These are phyloP conservation scores for Hypomontagnella submonticulosa DNA, from an alignment of 495 filamentous ascomycete genomes.

Conservation along the genomic window DNA sequence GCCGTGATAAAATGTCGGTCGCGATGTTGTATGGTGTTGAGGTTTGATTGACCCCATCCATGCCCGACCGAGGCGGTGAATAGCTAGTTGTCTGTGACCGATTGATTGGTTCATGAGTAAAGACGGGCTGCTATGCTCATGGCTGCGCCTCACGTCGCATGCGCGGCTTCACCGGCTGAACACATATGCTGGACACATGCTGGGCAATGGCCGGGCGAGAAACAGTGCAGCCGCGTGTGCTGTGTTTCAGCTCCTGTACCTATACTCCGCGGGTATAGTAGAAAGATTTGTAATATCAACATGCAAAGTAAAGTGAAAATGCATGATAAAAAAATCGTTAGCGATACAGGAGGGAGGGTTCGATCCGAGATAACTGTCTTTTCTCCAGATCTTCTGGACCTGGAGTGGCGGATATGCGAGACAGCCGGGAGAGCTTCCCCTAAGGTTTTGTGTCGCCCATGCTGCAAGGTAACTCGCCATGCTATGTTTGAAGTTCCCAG, in stretches of 20 bases:
- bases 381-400: constrained; percentile 26
- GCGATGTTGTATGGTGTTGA: constrained; percentile 37
- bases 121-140: constrained; percentile 19
- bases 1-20: constrained; percentile 1
- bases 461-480: constrained; percentile 18
- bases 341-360: constrained; percentile 19
- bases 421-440: constrained; percentile 33
- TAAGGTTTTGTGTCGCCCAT: constrained; percentile 14
- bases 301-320: constrained; percentile 29
- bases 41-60: constrained; percentile 14
- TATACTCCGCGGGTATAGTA: constrained; percentile 8
- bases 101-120: constrained; percentile 15
- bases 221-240: constrained; percentile 6
- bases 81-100: constrained; percentile 5
- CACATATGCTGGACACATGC: constrained; percentile 7
- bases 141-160: constrained; percentile 24
- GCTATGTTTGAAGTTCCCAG: constrained; percentile 21
- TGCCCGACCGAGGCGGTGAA: constrained; percentile 9
- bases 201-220: background rate
- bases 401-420: constrained; percentile 38
- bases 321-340: constrained; percentile 27
- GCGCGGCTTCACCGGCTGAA: constrained; percentile 18
- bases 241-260: constrained; percentile 15
- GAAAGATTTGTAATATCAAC: constrained; percentile 16
- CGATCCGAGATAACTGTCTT: constrained; percentile 13